phyloP scores from a whole-genome alignment of 257 asterid species.

The Fraxinus cuspidata region DNA sequence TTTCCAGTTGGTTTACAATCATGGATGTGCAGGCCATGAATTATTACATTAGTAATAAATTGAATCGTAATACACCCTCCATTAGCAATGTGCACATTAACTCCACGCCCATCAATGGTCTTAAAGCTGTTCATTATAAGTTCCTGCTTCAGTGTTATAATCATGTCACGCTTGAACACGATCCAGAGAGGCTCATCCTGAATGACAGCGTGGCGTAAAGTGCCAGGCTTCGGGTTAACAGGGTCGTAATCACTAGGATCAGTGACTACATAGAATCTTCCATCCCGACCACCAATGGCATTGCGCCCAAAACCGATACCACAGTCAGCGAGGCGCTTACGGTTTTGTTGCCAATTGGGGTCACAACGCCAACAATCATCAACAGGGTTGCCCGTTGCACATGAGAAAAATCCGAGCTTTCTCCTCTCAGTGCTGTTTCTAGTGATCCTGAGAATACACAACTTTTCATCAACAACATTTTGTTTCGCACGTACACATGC shows the following conservation, averaged over 20 bases:
- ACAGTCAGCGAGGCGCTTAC: conserved; percentile 76
- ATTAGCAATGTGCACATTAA: conserved; percentile 81
- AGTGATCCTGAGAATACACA: conserved; percentile 51
- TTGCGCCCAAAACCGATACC: conserved; percentile 89
- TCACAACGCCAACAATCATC: conserved; percentile 96
- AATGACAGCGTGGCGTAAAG: conserved; percentile 84
- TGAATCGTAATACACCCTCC: conserved; percentile 81
- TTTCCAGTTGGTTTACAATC: conserved; percentile 87
- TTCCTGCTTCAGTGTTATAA: conserved; percentile 80
- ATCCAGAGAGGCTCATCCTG: conserved; percentile 89
- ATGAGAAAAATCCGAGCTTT: conserved; percentile 77
- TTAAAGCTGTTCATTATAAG: conserved; percentile 87
- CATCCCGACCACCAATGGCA: conserved; percentile 91
- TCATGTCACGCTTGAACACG: conserved; percentile 81
- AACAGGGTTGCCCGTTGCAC: conserved; percentile 86
- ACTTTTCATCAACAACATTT: not conserved
- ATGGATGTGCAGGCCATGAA: conserved; percentile 78
- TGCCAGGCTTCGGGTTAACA: conserved; percentile 74
- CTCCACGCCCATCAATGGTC: conserved; percentile 90
- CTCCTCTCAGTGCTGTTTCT: conserved; percentile 75
- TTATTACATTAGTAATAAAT: conserved; percentile 68
- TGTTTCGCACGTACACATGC: not conserved
- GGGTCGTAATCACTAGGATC: conserved; percentile 66
- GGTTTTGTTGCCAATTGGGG: conserved; percentile 62
- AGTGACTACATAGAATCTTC: conserved; percentile 66